phyloP scores from a whole-genome alignment of 2,329 filamentous ascomycete species.

The Erysiphe pulchra region DNA sequence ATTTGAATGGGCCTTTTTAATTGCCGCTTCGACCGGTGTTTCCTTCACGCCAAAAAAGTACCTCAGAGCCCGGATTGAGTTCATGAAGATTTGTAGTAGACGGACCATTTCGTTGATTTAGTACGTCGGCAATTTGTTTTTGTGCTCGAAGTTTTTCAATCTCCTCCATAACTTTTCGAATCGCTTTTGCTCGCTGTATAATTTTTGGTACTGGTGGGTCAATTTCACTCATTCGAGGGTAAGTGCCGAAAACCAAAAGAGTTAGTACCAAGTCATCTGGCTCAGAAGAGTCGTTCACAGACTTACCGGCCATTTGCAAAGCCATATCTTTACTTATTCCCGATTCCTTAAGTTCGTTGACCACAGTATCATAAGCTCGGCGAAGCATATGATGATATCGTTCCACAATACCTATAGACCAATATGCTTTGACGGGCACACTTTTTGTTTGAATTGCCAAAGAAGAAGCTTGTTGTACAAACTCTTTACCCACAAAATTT shows the following conservation, averaged over 20 bases:
- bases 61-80: neutral
- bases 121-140: neutral
- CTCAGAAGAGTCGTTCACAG: neutral
- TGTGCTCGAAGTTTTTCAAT: neutral
- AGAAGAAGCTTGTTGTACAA: neutral
- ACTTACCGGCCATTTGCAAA: neutral
- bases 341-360: neutral
- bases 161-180: conserved; percentile 1
- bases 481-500: conserved; percentile 2
- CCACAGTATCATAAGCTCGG: neutral
- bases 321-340: neutral
- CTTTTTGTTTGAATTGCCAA: neutral
- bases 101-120: too few relatives aligned
- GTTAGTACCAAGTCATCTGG: neutral
- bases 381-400: neutral
- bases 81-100: neutral
- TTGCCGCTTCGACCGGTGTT: neutral
- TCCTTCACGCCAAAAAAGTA: neutral
- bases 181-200: neutral
- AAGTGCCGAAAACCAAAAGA: neutral
- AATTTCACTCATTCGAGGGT: neutral
- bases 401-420: conserved; percentile 1
- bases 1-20: neutral
- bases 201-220: neutral
- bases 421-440: conserved; percentile 1